These are phyloP conservation scores for Phyllosticta ampelicida DNA, from an alignment of 2,329 filamentous ascomycete species.

Conservation along the genomic window DNA sequence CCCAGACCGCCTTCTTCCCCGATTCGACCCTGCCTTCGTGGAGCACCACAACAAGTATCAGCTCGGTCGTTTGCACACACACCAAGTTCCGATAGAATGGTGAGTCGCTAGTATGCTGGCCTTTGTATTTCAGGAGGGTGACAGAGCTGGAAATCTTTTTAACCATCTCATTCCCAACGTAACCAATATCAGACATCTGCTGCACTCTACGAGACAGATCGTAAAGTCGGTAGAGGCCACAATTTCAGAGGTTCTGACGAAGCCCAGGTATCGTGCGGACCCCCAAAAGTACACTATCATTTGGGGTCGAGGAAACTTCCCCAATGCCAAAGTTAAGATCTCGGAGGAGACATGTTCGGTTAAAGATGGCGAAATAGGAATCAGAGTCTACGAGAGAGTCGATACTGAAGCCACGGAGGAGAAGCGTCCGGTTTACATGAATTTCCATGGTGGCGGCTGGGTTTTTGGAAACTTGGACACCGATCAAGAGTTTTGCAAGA, in stretches of 20 bases:
- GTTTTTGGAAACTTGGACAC: slow-evolving; percentile 28
- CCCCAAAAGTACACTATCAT: slow-evolving; percentile 8
- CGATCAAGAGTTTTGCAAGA: slow-evolving; percentile 24
- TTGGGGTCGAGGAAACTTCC: slow-evolving; percentile 5
- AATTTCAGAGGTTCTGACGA: no score
- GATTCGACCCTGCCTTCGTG: slow-evolving; percentile 9
- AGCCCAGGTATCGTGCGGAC: neutral
- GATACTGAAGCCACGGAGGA: neutral
- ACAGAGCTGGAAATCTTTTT: no score
- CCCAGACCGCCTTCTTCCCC: neutral
- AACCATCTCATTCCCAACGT: no score
- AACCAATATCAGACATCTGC: no score
- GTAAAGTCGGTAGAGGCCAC: no score
- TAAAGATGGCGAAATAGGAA: slow-evolving; percentile 3
- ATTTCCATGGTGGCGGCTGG: slow-evolving; percentile 31
- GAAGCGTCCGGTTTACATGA: slow-evolving; percentile 9
- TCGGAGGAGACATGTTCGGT: slow-evolving; percentile 8
- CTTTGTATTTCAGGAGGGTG: no score
- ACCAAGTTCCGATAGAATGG: slow-evolving; percentile 8
- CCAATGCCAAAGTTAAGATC: slow-evolving; percentile 1
- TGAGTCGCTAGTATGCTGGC: no score
- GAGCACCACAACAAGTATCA: slow-evolving; percentile 6
- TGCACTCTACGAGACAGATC: no score
- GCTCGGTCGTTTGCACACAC: slow-evolving; percentile 6
- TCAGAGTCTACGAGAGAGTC: slow-evolving; percentile 6